Percentiles rank a stretch among this genome's conserved stretches.
Evolutionary conservation across 2,329 filamentous ascomycete species (phyloP).

Genomic region (Dactylella cylindrospora): DNA sequence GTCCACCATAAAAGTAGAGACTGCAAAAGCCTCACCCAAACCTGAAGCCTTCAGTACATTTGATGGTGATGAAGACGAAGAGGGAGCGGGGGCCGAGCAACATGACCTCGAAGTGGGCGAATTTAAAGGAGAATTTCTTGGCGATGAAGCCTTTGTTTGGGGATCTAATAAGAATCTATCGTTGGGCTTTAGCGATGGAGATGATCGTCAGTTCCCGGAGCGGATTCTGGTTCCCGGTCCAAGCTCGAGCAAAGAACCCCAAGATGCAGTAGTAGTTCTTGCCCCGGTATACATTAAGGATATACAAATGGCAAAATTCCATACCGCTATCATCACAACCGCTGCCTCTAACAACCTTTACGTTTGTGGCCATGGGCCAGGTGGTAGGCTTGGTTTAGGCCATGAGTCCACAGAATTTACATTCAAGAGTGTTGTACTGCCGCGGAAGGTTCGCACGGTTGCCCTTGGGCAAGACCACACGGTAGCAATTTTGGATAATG

Average conservation of each 20-base stretch:
- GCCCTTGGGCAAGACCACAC: constrained; percentile 90
- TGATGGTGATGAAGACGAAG: constrained; percentile 58
- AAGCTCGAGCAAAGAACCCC: constrained; percentile 52
- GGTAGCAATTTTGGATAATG: constrained; percentile 77
- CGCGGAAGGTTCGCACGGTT: constrained; percentile 66
- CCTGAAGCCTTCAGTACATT: constrained; percentile 57
- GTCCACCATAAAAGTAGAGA: constrained; percentile 73
- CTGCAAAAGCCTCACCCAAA: constrained; percentile 36
- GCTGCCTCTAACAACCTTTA: constrained; percentile 90
- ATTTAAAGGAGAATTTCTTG: constrained; percentile 54
- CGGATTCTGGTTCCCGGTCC: constrained; percentile 75
- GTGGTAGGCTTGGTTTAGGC: constrained; percentile 83
- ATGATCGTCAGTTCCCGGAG: constrained; percentile 91
- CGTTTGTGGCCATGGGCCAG: constrained; percentile 86
- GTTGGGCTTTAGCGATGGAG: constrained; percentile 89
- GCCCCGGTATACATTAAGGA: constrained; percentile 26
- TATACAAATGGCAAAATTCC: constrained; percentile 74
- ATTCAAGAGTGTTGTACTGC: constrained; percentile 74
- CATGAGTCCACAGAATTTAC: constrained; percentile 81
- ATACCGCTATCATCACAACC: constrained; percentile 82
- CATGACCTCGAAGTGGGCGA: constrained; percentile 48
- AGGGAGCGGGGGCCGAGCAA: constrained; percentile 18
- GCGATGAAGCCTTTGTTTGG: constrained; percentile 88
- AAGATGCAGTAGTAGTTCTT: constrained; percentile 12
- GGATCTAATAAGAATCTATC: constrained; percentile 96